Percentiles rank a stretch among this genome's conserved stretches.
These are phyloP conservation scores for Beverwykella pulmonaria DNA, from an alignment of 495 filamentous ascomycete genomes.

Conservation along the genomic window DNA sequence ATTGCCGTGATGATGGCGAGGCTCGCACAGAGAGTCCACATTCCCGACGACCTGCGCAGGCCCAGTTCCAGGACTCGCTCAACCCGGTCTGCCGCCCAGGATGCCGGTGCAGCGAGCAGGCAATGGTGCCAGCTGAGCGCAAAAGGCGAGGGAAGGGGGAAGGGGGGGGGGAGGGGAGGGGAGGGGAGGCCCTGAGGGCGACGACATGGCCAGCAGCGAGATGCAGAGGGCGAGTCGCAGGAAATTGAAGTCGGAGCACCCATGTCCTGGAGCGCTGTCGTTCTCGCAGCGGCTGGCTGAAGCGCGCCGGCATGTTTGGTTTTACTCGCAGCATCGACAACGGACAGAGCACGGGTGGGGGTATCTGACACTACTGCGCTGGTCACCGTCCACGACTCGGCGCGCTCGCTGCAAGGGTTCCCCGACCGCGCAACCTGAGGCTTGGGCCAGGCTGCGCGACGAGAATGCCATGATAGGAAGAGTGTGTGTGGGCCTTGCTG, in stretches of 20 bases:
- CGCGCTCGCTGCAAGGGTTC: background rate
- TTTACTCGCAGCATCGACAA: background rate
- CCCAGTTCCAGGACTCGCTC: too few relatives aligned
- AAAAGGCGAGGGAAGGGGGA: too few relatives aligned
- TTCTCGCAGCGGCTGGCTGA: slow-evolving; percentile 28
- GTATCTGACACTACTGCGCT: slow-evolving; percentile 15
- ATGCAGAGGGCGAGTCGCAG: slow-evolving; percentile 4
- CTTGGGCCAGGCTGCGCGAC: slow-evolving; percentile 6
- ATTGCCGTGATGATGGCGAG: slow-evolving; percentile 13
- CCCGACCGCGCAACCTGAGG: slow-evolving; percentile 9
- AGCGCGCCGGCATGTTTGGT: background rate
- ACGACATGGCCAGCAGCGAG: too few relatives aligned
- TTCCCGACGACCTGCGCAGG: too few relatives aligned
- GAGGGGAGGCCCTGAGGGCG: too few relatives aligned
- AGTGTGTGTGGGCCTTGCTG: background rate
- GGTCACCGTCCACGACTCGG: background rate
- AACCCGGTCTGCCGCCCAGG: slow-evolving; percentile 8
- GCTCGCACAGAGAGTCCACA: slow-evolving; percentile 17
- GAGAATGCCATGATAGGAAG: background rate
- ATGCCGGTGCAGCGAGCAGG: slow-evolving; percentile 15
- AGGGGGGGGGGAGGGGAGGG: too few relatives aligned
- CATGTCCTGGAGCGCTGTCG: too few relatives aligned
- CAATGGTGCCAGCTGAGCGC: slow-evolving; percentile 30
- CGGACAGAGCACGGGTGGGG: slow-evolving; percentile 9
- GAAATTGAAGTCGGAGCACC: slow-evolving; percentile 16